Evolutionary conservation across 768 basidiomycete species (phyloP).

Genomic region (Leccinum subgranulosum): DNA sequence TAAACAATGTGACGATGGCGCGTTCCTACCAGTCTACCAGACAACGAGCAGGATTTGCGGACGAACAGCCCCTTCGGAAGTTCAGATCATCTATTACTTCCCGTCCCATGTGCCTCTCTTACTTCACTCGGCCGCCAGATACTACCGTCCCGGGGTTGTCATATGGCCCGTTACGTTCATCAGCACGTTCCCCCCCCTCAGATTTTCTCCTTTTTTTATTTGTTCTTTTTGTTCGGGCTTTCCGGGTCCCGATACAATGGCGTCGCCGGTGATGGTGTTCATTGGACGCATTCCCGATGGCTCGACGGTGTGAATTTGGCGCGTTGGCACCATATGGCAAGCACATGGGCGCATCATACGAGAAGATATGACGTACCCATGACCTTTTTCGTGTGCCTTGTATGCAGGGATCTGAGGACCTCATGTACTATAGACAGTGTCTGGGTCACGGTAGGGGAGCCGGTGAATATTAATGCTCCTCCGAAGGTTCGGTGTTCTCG

Average conservation of each 20-base stretch:
- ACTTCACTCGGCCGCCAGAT: neutral
- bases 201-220: neutral
- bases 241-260: neutral
- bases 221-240: neutral
- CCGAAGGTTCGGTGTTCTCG: neutral
- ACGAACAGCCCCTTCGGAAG: neutral
- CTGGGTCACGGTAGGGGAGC: neutral
- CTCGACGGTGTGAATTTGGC: slow-evolving; percentile 70
- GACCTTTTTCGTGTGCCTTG: neutral
- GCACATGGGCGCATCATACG: slow-evolving; percentile 4
- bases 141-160: neutral
- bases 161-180: neutral
- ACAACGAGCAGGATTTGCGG: neutral
- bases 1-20: neutral
- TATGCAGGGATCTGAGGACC: neutral
- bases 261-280: neutral
- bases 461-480: neutral
- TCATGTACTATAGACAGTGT: neutral
- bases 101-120: neutral
- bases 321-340: slow-evolving; percentile 29
- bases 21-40: neutral
- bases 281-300: slow-evolving; percentile 28
- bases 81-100: neutral
- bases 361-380: neutral
- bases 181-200: slow-evolving; percentile 44